These are phyloP conservation scores for Podospora sp. DNA, from an alignment of 495 filamentous ascomycete genomes.

Conservation along the genomic window DNA sequence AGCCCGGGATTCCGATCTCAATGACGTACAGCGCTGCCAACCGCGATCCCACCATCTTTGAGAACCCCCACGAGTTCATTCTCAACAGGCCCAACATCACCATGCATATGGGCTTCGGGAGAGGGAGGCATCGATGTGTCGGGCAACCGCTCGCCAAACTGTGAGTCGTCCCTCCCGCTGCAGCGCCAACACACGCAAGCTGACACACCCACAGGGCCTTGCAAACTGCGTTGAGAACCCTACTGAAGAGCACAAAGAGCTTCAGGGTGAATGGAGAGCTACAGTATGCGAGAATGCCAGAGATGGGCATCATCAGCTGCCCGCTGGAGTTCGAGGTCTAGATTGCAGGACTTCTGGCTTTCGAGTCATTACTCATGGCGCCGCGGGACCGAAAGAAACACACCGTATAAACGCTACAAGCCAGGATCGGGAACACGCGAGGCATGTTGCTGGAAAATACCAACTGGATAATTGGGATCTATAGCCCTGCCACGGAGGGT, in stretches of 20 bases:
- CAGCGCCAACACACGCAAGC: not conserved
- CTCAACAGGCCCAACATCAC: constrained; percentile 16
- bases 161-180: not conserved
- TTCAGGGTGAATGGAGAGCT: constrained; percentile 21
- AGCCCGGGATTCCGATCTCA: constrained; percentile 15
- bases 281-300: constrained; percentile 24
- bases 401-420: no score
- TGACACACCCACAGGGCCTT: constrained; percentile 14
- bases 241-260: constrained; percentile 17
- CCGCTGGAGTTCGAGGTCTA: constrained; percentile 13
- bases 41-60: constrained; percentile 20
- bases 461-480: no score
- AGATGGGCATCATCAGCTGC: constrained; percentile 25
- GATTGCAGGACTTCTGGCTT: no score
- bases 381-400: no score
- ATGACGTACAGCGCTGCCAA: constrained; percentile 23
- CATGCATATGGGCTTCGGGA: constrained; percentile 21
- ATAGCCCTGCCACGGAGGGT: no score
- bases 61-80: constrained; percentile 22
- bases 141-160: constrained; percentile 19
- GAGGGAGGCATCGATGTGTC: constrained; percentile 23
- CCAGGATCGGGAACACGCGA: no score
- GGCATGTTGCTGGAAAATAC: no score
- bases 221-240: constrained; percentile 10
- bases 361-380: no score